A percentile compares a stretch with the other conserved stretches of the same genome.
These are phyloP conservation scores for Cystobasidium pallidum DNA, from an alignment of 1,284 basidiomycete genomes.

Conservation along the genomic window DNA sequence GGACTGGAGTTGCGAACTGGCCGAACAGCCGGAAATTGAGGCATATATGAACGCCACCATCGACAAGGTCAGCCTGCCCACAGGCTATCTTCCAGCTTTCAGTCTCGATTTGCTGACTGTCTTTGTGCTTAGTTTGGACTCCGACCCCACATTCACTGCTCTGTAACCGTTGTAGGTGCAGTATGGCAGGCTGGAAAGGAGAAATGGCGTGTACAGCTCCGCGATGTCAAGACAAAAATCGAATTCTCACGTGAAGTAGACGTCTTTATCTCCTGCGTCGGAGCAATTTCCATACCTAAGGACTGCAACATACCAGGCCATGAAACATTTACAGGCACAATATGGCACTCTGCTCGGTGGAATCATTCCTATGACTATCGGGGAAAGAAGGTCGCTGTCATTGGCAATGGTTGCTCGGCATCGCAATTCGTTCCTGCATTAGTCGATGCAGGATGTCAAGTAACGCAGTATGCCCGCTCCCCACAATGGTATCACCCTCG, in stretches of 20 bases:
- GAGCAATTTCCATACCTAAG: slow-evolving; percentile 44
- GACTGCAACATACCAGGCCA: slow-evolving; percentile 43
- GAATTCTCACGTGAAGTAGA: slow-evolving; percentile 39
- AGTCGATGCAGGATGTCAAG: slow-evolving; percentile 40
- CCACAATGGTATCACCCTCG: slow-evolving; percentile 46
- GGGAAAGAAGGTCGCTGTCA: slow-evolving; percentile 55
- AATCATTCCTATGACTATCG: slow-evolving; percentile 54
- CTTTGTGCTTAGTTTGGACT: slow-evolving; percentile 33
- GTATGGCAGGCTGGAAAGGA: slow-evolving; percentile 34
- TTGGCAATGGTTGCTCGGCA: slow-evolving; percentile 52
- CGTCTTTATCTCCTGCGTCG: slow-evolving; percentile 45
- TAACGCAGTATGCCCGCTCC: slow-evolving; percentile 45
- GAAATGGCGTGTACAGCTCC: slow-evolving; percentile 37
- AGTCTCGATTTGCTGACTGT: slow-evolving; percentile 5
- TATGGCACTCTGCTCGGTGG: slow-evolving; percentile 57
- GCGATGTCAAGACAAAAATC: slow-evolving; percentile 5
- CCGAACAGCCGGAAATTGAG: slow-evolving; percentile 61
- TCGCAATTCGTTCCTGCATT: slow-evolving; percentile 48
- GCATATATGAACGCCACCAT: slow-evolving; percentile 31
- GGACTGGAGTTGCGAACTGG: slow-evolving; percentile 61
- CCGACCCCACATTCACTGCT: slow-evolving; percentile 29
- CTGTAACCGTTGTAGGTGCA: slow-evolving; percentile 41
- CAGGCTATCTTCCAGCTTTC: not conserved
- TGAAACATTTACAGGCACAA: slow-evolving; percentile 50
- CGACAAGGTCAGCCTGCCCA: slow-evolving; percentile 2